Conservation (phyloP, 2,329 filamentous ascomycete genomes). For the Cyphellophora attinorum region DNA sequence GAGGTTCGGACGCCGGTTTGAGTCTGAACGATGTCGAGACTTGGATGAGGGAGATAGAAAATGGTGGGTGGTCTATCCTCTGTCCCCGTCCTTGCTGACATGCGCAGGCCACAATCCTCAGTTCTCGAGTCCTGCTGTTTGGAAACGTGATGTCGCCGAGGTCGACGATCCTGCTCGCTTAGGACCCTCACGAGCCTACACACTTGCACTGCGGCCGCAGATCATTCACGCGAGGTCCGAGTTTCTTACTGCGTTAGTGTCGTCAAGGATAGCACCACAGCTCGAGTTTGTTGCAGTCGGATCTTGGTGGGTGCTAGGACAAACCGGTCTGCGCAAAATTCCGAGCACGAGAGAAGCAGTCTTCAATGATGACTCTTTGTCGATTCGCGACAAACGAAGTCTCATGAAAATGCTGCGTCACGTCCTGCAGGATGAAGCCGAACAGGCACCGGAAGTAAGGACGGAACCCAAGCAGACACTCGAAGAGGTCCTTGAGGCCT, state of each 20-base stretch:
- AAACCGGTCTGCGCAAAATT: slow-evolving; percentile 52
- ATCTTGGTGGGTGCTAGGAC: slow-evolving; percentile 70
- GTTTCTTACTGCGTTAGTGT: slow-evolving; percentile 72
- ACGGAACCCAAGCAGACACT: slow-evolving; percentile 44
- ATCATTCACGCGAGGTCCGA: slow-evolving; percentile 75
- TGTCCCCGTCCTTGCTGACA: slow-evolving; percentile 1
- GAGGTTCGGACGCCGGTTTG: slow-evolving; percentile 74
- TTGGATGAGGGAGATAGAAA: slow-evolving; percentile 51
- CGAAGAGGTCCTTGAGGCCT: slow-evolving; percentile 38
- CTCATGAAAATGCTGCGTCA: slow-evolving; percentile 94
- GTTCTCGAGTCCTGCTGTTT: slow-evolving; percentile 29
- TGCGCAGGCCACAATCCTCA: slow-evolving; percentile 20
- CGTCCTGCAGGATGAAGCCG: slow-evolving; percentile 60
- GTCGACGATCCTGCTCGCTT: slow-evolving; percentile 31
- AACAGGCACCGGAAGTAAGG: slow-evolving; percentile 33
- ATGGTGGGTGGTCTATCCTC: slow-evolving; percentile 21
- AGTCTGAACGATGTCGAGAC: slow-evolving; percentile 70
- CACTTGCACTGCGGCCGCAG: slow-evolving; percentile 73
- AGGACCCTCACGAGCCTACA: slow-evolving; percentile 64
- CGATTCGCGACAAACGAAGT: slow-evolving; percentile 69
- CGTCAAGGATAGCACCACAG: slow-evolving; percentile 77
- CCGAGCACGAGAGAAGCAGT: slow-evolving; percentile 88
- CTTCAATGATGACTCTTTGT: slow-evolving; percentile 67
- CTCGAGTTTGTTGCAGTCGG: slow-evolving; percentile 90
- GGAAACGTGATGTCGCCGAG: slow-evolving; percentile 17